These are phyloP conservation scores for Casuarina glauca DNA, from an alignment of 306 rosid genomes.

Conservation along the genomic window DNA sequence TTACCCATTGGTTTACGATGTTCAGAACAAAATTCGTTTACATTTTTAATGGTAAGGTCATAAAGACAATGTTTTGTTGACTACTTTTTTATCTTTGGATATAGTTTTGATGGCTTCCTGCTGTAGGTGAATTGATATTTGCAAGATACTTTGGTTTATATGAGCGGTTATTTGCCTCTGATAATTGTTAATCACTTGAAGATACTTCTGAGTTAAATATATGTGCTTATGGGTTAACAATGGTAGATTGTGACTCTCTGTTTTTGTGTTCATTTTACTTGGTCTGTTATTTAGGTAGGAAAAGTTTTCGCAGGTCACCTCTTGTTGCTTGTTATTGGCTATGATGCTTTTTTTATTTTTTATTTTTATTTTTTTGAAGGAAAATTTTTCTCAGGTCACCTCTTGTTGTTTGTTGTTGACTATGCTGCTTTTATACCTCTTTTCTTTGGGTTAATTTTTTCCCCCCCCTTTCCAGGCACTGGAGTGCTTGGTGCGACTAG, in stretches of 20 bases:
- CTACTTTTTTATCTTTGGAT: neutral
- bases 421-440: constrained; percentile 30
- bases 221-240: neutral
- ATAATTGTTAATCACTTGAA: neutral
- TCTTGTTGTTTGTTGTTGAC: constrained; percentile 26
- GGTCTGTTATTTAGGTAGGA: neutral
- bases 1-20: neutral
- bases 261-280: neutral
- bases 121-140: neutral
- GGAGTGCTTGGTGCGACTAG: constrained; percentile 99
- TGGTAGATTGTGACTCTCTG: constrained; percentile 1
- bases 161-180: neutral
- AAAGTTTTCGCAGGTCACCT: neutral
- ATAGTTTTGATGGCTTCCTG: neutral
- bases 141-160: neutral
- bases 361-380: constrained; percentile 6
- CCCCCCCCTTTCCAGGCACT: constrained; percentile 67
- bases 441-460: constrained; percentile 42
- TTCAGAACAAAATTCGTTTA: neutral
- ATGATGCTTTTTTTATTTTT: constrained; percentile 18
- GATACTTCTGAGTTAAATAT: neutral
- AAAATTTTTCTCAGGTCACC: constrained; percentile 2
- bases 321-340: constrained; percentile 26
- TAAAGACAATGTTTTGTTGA: neutral
- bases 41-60: neutral